These are phyloP conservation scores for Aspergillus novofumigatus DNA, from an alignment of 2,329 filamentous ascomycete genomes.

Conservation along the genomic window DNA sequence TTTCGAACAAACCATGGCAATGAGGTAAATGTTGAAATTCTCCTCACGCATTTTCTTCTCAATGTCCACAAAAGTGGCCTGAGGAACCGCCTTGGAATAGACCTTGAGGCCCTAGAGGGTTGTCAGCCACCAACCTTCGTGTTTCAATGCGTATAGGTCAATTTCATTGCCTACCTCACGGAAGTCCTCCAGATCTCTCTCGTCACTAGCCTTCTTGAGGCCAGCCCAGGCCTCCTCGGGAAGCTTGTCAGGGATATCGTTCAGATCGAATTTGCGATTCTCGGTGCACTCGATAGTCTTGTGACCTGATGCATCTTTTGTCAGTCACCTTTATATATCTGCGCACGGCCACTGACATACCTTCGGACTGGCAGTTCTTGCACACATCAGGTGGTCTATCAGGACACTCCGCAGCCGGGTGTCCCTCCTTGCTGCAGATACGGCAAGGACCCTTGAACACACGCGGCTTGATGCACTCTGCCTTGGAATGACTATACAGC, in stretches of 20 bases:
- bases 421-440: conserved; percentile 45
- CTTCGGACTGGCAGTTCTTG: conserved; percentile 46
- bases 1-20: conserved; percentile 42
- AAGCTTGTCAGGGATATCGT: conserved; percentile 43
- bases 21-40: conserved; percentile 47
- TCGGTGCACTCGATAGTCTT: conserved; percentile 42
- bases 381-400: conserved; percentile 41
- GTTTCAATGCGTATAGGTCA: background rate
- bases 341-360: conserved; percentile 19
- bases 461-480: conserved; percentile 44
- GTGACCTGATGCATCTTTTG: conserved; percentile 35
- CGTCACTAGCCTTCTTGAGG: conserved; percentile 47
- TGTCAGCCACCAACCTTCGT: conserved; percentile 1
- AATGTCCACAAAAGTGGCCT: conserved; percentile 46
- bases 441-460: conserved; percentile 46
- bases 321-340: conserved; percentile 1
- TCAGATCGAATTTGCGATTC: conserved; percentile 42
- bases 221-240: conserved; percentile 49
- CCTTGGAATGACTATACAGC: conserved; percentile 37
- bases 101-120: conserved; percentile 41
- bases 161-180: conserved; percentile 33
- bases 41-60: conserved; percentile 50
- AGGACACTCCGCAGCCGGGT: conserved; percentile 43
- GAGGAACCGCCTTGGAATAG: conserved; percentile 47
- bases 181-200: conserved; percentile 50